Conservation (phyloP, 331 rosid genomes). For the Erythrophleum ivorense region DNA sequence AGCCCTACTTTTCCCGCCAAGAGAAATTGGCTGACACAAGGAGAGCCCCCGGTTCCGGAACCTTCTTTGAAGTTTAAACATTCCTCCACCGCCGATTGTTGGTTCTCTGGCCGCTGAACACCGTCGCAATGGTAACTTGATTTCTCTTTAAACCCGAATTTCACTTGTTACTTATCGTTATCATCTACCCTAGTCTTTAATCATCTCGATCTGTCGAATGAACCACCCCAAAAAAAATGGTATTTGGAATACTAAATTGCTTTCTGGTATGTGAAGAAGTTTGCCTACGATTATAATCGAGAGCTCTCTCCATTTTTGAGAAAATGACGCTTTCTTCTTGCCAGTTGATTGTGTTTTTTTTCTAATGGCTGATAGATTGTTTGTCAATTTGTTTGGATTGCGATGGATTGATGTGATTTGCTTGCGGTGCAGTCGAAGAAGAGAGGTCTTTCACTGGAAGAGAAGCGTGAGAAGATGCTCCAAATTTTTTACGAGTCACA, state of each 20-base stretch:
- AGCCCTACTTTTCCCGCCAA: constrained; percentile 48
- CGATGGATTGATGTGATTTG: constrained; percentile 8
- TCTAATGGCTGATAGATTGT: too few species aligned
- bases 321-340: constrained; percentile 22
- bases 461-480: constrained; percentile 99
- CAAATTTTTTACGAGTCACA: constrained; percentile 92
- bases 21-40: neutral
- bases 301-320: constrained; percentile 28
- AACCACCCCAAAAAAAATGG: neutral
- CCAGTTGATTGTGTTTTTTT: neutral
- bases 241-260: neutral
- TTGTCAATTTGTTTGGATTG: neutral
- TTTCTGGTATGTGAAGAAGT: neutral
- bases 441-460: constrained; percentile 94
- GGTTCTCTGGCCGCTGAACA: constrained; percentile 1
- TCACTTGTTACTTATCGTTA: neutral
- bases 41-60: constrained; percentile 24
- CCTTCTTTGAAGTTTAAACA: constrained; percentile 19
- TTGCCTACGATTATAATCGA: neutral
- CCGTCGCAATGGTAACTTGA: constrained; percentile 53
- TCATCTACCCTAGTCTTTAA: too few species aligned
- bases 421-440: constrained; percentile 74
- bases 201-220: neutral
- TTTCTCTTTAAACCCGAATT: constrained; percentile 15
- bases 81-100: neutral